Percentiles rank a stretch among this genome's conserved stretches.
These are phyloP conservation scores for Hypoxylon fuscum DNA, from an alignment of 495 filamentous ascomycete genomes.

Conservation along the genomic window DNA sequence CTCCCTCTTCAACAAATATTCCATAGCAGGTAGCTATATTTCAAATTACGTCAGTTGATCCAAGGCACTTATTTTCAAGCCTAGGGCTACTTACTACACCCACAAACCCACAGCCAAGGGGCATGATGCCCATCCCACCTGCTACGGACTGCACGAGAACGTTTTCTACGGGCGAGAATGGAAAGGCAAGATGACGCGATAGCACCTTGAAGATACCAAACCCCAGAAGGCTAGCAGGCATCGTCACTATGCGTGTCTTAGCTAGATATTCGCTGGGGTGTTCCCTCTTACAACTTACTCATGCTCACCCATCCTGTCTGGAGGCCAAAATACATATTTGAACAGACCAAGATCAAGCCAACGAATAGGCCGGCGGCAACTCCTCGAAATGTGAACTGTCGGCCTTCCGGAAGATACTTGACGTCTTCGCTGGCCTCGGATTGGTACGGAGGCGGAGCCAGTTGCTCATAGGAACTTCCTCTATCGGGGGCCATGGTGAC, in stretches of 20 bases:
- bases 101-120: constrained; percentile 93
- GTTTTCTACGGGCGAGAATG: constrained; percentile 95
- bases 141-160: constrained; percentile 97
- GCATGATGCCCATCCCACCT: constrained; percentile 95
- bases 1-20: constrained; percentile 77
- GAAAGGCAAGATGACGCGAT: constrained; percentile 71
- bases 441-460: constrained; percentile 23
- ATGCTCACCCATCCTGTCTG: constrained; percentile 89
- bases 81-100: constrained; percentile 62
- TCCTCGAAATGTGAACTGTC: constrained; percentile 85
- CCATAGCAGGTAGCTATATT: constrained; percentile 79
- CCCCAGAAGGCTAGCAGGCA: constrained; percentile 95
- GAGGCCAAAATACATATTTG: constrained; percentile 82
- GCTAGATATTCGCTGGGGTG: background rate
- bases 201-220: constrained; percentile 93
- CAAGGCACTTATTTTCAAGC: background rate
- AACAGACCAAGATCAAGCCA: constrained; percentile 88
- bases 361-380: constrained; percentile 82
- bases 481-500: constrained; percentile 39
- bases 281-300: constrained; percentile 7
- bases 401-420: constrained; percentile 49
- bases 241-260: constrained; percentile 58
- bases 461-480: constrained; percentile 27
- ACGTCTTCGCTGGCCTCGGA: constrained; percentile 23
- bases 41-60: constrained; percentile 40